Conservation (phyloP, 305 asterid genomes). For the Fraxinus sp. region DNA sequence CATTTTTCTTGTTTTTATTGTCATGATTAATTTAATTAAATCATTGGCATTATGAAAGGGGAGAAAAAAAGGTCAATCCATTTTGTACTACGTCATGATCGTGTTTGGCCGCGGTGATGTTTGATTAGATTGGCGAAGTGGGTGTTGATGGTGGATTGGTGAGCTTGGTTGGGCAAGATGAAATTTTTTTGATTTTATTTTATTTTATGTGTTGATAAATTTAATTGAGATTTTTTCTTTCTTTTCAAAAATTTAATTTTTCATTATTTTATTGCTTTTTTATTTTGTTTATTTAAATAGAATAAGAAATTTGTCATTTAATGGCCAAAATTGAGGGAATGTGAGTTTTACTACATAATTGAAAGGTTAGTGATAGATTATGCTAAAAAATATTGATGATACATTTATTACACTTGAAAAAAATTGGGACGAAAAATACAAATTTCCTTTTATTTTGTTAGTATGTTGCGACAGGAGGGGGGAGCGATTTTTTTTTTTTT, state of each 20-base stretch:
- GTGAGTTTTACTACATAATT: background rate
- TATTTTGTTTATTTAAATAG: background rate
- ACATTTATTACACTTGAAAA: too few species aligned
- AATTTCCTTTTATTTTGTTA: background rate
- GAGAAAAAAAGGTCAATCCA: too few species aligned
- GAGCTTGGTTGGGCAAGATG: background rate
- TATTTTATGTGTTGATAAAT: background rate
- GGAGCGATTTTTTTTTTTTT: background rate
- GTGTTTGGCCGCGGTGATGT: background rate
- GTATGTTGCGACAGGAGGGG: background rate
- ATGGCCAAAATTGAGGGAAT: background rate
- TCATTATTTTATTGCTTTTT: too few species aligned
- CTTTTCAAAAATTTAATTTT: background rate
- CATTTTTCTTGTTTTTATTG: background rate
- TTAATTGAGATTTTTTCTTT: background rate
- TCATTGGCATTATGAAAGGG: background rate
- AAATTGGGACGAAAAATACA: background rate
- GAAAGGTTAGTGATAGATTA: background rate
- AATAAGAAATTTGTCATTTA: too few species aligned
- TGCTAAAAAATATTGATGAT: background rate
- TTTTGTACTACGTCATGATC: background rate
- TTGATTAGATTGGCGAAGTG: background rate
- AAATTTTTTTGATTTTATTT: too few species aligned
- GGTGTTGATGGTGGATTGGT: background rate
- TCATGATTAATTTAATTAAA: background rate